These are phyloP conservation scores for Geum urbanum DNA, from an alignment of 306 rosid species.

Conservation along the genomic window DNA sequence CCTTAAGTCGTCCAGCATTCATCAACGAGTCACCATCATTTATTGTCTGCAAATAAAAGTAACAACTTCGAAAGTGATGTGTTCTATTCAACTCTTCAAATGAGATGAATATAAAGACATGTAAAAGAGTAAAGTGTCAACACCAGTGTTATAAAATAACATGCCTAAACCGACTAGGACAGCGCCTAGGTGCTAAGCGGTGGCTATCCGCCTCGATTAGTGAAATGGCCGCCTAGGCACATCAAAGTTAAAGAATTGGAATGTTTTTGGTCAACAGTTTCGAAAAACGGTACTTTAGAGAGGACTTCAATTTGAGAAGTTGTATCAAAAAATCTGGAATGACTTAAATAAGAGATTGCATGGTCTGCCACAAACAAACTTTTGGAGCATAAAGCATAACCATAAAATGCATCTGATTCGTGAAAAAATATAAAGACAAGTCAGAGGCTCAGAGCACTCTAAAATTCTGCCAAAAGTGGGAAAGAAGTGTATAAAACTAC, in stretches of 20 bases:
- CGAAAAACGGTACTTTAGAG: neutral
- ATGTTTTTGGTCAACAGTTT: neutral
- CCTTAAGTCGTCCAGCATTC: constrained; percentile 62
- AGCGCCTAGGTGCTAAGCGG: too few species aligned
- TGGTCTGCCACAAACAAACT: neutral
- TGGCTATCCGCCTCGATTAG: too few species aligned
- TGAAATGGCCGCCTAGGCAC: too few species aligned
- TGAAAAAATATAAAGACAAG: neutral
- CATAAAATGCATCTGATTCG: neutral
- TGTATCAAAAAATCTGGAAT: neutral
- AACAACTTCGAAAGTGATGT: neutral
- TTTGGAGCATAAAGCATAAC: neutral
- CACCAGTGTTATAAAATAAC: neutral
- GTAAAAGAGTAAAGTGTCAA: neutral
- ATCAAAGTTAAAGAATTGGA: too few species aligned
- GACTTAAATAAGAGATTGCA: neutral
- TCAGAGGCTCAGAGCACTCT: neutral
- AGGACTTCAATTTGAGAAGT: neutral
- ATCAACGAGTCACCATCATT: constrained; percentile 73
- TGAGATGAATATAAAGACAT: neutral
- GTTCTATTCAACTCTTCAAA: neutral
- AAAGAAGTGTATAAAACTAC: neutral
- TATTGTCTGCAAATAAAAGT: constrained; percentile 42
- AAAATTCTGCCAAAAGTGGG: neutral
- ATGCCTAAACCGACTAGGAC: too few species aligned